A percentile compares a stretch with the other conserved stretches of the same genome.
phyloP scores from a whole-genome alignment of 2,329 filamentous ascomycete species.

The Colletotrichum orchidophilum region DNA sequence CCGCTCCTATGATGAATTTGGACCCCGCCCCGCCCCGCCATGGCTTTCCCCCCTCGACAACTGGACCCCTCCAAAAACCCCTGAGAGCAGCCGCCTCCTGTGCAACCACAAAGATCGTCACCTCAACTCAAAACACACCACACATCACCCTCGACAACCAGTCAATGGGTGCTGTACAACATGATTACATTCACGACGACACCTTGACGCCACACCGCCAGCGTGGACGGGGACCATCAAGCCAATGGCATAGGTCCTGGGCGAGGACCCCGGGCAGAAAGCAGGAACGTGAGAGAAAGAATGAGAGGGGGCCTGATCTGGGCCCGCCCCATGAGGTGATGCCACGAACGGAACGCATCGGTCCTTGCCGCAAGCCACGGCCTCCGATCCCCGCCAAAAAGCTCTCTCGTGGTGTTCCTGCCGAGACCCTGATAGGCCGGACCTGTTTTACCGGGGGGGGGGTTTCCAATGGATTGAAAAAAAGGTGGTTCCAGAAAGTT shows the following conservation, averaged over 20 bases:
- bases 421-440: neutral
- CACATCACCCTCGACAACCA: neutral
- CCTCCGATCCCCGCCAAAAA: slow-evolving; percentile 2
- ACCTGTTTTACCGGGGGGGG: neutral
- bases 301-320: neutral
- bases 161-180: neutral
- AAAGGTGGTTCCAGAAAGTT: neutral
- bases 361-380: slow-evolving; percentile 27
- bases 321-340: neutral
- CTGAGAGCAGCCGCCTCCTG: neutral
- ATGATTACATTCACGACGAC: neutral
- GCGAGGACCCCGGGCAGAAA: neutral
- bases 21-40: slow-evolving; percentile 28
- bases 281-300: neutral
- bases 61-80: slow-evolving; percentile 1
- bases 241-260: neutral
- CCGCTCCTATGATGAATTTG: slow-evolving; percentile 26
- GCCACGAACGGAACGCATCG: slow-evolving; percentile 16
- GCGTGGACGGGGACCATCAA: neutral
- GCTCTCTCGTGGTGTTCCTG: neutral
- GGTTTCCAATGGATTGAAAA: neutral
- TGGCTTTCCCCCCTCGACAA: neutral
- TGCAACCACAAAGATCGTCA: slow-evolving; percentile 12
- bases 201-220: neutral
- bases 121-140: slow-evolving; percentile 28